Evolutionary conservation across 2,329 filamentous ascomycete species (phyloP), one percentile per base, ranked within the genome.

Genomic region (Exophiala sideris): DNA sequence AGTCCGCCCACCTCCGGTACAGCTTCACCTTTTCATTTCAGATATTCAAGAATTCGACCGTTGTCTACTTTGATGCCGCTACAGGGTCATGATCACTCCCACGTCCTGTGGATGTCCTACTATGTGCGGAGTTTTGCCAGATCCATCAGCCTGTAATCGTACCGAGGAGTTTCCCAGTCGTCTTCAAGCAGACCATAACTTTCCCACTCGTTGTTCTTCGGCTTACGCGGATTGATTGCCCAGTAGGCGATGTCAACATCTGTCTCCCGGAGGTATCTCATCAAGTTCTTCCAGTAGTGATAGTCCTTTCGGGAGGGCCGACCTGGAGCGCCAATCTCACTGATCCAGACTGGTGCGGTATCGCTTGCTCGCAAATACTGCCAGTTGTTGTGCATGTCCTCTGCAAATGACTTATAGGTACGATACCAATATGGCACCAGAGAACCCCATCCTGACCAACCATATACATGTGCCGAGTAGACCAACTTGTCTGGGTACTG

Each of bases 161-260:
- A 69, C 50, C 84, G 73, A 0, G 81, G 79, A 14, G 82, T 86
- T 59, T 77, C 64, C 84, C 84, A 88, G 67, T 85, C 82, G 62
- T 86, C 83, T 57, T 77, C 69, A 14, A 87, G 70, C 20, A 88
- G 69, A 2, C 79, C 78, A 65, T 88, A 87, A 10, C 76, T 76
- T 72, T 88, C 84, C 32, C 70, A 73, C 45, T 71, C 76, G 66
- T 84, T 76, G 35, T 78, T 72, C 53, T 76, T 76, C 8, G 83
- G 80, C 68, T 88, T 87, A 44, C 81, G 74, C 36, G 84, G 81
- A 69, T 87, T 87, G 60, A 87, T 66, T 12, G 84, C 84, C 85
- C 85, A 88, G 68, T 87, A 88, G 5, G 80, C 85, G 71, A 85
- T 86, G 62, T 87, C 84, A 8, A 81, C 81, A 62, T 86, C 82